Percentiles rank a stretch among this genome's conserved stretches.
phyloP scores from a whole-genome alignment of 1,284 basidiomycete genomes.

The Trichosporon sp. region DNA sequence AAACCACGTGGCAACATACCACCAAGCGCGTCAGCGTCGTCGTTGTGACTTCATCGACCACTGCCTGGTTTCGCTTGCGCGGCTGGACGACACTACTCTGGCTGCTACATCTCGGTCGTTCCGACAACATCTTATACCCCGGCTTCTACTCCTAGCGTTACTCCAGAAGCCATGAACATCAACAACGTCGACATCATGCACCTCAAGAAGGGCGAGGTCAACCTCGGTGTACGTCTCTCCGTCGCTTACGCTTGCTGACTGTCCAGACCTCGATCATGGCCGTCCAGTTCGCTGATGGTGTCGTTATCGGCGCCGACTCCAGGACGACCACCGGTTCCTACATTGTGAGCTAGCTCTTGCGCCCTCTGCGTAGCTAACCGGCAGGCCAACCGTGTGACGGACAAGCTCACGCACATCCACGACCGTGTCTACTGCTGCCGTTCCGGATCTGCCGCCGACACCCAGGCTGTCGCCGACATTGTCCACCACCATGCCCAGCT shows the following conservation, averaged over 20 bases:
- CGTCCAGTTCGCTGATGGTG: slow-evolving; percentile 91
- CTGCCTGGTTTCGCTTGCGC: slow-evolving; percentile 9
- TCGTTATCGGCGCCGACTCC: slow-evolving; percentile 95
- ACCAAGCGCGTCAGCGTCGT: slow-evolving; percentile 8
- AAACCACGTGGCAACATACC: neutral
- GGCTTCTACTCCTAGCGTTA: neutral
- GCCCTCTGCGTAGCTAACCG: neutral
- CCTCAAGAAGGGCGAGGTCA: slow-evolving; percentile 89
- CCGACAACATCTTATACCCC: slow-evolving; percentile 10
- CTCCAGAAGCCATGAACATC: slow-evolving; percentile 46
- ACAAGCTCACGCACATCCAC: slow-evolving; percentile 95
- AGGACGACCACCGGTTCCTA: slow-evolving; percentile 96
- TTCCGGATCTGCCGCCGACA: slow-evolving; percentile 96
- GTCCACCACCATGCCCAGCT: slow-evolving; percentile 87
- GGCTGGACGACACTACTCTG: slow-evolving; percentile 13
- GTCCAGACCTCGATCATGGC: slow-evolving; percentile 97
- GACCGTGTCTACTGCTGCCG: slow-evolving; percentile 99
- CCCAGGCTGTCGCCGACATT: slow-evolving; percentile 92
- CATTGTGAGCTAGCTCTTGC: slow-evolving; percentile 66
- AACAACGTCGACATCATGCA: slow-evolving; percentile 56
- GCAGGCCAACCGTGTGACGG: slow-evolving; percentile 91
- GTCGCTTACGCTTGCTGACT: neutral
- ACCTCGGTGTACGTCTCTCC: slow-evolving; percentile 75
- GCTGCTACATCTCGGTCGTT: neutral
- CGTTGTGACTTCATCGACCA: slow-evolving; percentile 16